A percentile compares a stretch with the other conserved stretches of the same genome.
Conservation (phyloP, 805 yeast species). For the Wickerhamiella cacticola region DNA sequence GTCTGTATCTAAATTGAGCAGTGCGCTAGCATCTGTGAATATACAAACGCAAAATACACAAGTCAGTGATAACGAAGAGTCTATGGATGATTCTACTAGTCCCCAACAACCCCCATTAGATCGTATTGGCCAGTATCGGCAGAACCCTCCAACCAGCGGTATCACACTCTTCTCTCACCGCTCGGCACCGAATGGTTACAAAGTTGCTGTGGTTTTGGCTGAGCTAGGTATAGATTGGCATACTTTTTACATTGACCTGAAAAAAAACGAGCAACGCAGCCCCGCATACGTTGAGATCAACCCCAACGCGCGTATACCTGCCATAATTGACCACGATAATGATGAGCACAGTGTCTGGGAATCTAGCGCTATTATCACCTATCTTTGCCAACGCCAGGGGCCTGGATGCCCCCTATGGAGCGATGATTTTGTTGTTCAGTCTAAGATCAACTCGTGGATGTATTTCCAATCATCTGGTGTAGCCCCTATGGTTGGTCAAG, state of each 20-base stretch:
- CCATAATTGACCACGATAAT: slow-evolving; percentile 75
- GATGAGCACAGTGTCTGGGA: slow-evolving; percentile 85
- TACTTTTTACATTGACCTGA: slow-evolving; percentile 77
- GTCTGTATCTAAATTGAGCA: slow-evolving; percentile 24
- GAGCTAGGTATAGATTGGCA: slow-evolving; percentile 71
- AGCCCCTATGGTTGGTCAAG: slow-evolving; percentile 98
- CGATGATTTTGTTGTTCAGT: slow-evolving; percentile 61
- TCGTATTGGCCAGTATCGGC: slow-evolving; percentile 58
- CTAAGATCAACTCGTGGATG: slow-evolving; percentile 78
- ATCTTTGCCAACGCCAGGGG: slow-evolving; percentile 39
- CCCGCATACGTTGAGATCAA: slow-evolving; percentile 89
- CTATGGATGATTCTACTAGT: not conserved
- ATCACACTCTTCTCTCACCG: slow-evolving; percentile 73
- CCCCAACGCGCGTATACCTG: slow-evolving; percentile 94
- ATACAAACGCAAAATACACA: slow-evolving; percentile 14
- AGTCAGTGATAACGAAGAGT: not conserved
- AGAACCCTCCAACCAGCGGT: slow-evolving; percentile 68
- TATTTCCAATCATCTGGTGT: slow-evolving; percentile 95
- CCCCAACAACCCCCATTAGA: slow-evolving; percentile 17
- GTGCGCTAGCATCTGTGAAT: slow-evolving; percentile 26
- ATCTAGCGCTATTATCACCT: slow-evolving; percentile 81
- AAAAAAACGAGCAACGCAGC: slow-evolving; percentile 77
- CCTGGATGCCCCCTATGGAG: slow-evolving; percentile 73
- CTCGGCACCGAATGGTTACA: slow-evolving; percentile 92
- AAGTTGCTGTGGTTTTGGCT: slow-evolving; percentile 79